A percentile compares a stretch with the other conserved stretches of the same genome.
Conservation (phyloP, 129 eudicot species). For the Pittosporum tobira region DNA sequence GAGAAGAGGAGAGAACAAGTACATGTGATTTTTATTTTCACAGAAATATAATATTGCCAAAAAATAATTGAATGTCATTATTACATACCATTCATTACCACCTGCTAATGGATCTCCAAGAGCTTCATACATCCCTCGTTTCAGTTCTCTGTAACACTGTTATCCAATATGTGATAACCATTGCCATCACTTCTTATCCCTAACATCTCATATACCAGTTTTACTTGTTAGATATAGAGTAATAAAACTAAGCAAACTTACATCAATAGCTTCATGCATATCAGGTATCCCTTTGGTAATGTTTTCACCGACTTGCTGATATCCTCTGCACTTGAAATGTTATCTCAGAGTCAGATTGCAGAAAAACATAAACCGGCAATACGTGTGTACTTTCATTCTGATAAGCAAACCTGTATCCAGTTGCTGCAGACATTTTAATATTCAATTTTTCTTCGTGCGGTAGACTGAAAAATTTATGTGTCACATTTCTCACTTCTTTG, state of each 20-base stretch:
- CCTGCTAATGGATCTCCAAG: conserved; percentile 68
- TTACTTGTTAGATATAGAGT: too few species aligned
- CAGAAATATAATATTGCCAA: background rate
- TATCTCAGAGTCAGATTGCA: background rate
- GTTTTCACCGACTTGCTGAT: conserved; percentile 74
- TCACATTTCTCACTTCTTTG: conserved; percentile 50
- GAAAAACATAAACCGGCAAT: background rate
- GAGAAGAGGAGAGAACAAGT: background rate
- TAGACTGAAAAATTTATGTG: conserved; percentile 56
- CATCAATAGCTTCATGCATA: conserved; percentile 92
- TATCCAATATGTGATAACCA: background rate
- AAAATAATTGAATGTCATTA: background rate
- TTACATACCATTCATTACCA: conserved; percentile 57
- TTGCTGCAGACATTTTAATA: conserved; percentile 50
- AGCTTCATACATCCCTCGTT: conserved; percentile 63
- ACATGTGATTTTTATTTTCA: background rate
- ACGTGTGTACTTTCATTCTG: too few species aligned
- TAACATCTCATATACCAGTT: background rate
- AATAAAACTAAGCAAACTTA: conserved; percentile 32
- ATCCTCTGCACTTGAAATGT: conserved; percentile 54
- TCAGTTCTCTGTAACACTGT: conserved; percentile 75
- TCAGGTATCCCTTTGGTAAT: conserved; percentile 88
- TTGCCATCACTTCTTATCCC: background rate
- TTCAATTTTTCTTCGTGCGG: too few species aligned
- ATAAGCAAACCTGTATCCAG: conserved; percentile 79